Evolutionary conservation across 305 asterid genomes (phyloP), one percentile per base, ranked within the genome.

Genomic region (Fraxinus baroniana): DNA sequence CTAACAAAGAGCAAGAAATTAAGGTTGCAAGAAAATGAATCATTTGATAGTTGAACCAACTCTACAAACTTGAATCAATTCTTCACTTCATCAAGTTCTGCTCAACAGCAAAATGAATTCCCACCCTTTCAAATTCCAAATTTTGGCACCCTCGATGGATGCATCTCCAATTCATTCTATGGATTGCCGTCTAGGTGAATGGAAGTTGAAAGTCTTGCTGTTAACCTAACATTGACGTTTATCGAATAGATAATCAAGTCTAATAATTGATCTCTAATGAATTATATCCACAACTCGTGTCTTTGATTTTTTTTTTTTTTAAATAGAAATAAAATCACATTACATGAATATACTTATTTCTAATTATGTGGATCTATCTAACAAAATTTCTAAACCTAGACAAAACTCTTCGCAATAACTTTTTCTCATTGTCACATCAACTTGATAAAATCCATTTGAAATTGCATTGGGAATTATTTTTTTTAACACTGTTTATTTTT

Each of bases 131-230:
- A 22, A 64, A 24, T 22, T 64, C 36, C n/a, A 22, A 22, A 62
- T 52, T 12, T 20, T 20, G 71, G 13, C 90, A 91, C 85, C 90
- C 89, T 83, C n/a, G 28, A 26, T 26, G 28, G 5, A 87, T 83
- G n/a, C 20, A 4, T 55, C 26, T 57, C 68, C 64, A 52, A 52
- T 17, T 5, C 68, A 57, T 57, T 18, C 26, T 18, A 57, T 20
- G 26, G 22, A n/a, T 57, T 57, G 28, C 1, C 13, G 10, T 12
- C 55, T 44, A 44, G n/a, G 5, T 44, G n/a, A 44, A 44, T 44
- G n/a, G 15, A 44, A 12, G 55, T 44, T 12, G 17, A 44, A 41
- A 44, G 5, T 12, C n/a, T 13, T 13, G 18, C 4, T 46, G 6
- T 46, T 46, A 46, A 13, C 5, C 5, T 46, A 4, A 4, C 0